phyloP scores from a whole-genome alignment of 495 filamentous ascomycete genomes.

The Hyaloscypha hepaticicola region DNA sequence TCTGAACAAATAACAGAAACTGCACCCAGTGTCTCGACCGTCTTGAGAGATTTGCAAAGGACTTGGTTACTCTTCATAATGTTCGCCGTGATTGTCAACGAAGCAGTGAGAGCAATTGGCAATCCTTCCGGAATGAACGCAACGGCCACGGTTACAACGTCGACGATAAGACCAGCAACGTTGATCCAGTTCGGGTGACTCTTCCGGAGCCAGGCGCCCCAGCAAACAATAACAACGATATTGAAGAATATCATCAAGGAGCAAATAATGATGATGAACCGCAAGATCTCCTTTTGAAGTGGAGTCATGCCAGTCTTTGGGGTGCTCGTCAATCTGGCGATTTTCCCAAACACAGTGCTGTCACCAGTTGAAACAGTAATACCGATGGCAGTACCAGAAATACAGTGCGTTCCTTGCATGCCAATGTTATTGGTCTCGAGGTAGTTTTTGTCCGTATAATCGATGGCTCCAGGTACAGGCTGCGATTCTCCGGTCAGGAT shows the following conservation, averaged over 20 bases:
- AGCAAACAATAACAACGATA: slow-evolving; percentile 51
- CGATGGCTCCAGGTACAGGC: slow-evolving; percentile 56
- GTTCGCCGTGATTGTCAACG: slow-evolving; percentile 41
- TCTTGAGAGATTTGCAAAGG: slow-evolving; percentile 28
- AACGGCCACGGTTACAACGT: slow-evolving; percentile 63
- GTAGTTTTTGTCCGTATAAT: slow-evolving; percentile 65
- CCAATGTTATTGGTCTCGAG: slow-evolving; percentile 70
- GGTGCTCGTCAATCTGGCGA: slow-evolving; percentile 62
- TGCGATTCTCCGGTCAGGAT: slow-evolving; percentile 67
- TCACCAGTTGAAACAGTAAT: slow-evolving; percentile 54
- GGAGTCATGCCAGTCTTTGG: slow-evolving; percentile 59
- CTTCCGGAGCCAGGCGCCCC: slow-evolving; percentile 61
- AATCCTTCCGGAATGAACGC: slow-evolving; percentile 73
- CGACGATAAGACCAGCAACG: slow-evolving; percentile 61
- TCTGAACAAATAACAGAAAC: slow-evolving; percentile 57
- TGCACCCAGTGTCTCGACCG: slow-evolving; percentile 64
- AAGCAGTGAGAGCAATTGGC: slow-evolving; percentile 61
- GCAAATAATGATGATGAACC: slow-evolving; percentile 63
- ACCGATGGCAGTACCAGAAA: slow-evolving; percentile 59
- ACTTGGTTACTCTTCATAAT: slow-evolving; percentile 36
- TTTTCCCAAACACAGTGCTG: slow-evolving; percentile 39
- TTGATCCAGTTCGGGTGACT: slow-evolving; percentile 61
- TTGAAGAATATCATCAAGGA: slow-evolving; percentile 53
- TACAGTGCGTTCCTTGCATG: slow-evolving; percentile 65
- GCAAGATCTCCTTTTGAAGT: slow-evolving; percentile 63